These are phyloP conservation scores for Fallopia convolvulus DNA, from an alignment of 148 eudicot genomes.

Conservation along the genomic window DNA sequence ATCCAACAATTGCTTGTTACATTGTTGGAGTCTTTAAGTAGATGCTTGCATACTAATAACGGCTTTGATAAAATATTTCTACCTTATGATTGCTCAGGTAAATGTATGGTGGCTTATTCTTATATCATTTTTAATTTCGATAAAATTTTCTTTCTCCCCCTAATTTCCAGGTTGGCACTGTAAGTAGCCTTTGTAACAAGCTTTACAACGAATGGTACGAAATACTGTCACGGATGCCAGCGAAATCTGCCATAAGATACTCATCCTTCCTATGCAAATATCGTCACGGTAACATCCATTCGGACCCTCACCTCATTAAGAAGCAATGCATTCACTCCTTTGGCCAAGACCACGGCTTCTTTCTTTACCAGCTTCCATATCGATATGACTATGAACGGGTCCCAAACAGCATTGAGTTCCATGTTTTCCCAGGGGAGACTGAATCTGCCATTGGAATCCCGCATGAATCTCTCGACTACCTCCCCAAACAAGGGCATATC, in stretches of 20 bases:
- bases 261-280: background rate
- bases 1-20: too few relatives aligned
- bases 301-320: background rate
- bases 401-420: background rate
- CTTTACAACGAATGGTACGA: background rate
- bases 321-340: background rate
- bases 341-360: background rate
- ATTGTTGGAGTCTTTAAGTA: too few relatives aligned
- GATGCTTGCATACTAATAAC: too few relatives aligned
- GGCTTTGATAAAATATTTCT: too few relatives aligned
- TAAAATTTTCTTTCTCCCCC: too few relatives aligned
- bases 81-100: too few relatives aligned
- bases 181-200: background rate
- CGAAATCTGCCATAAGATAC: background rate
- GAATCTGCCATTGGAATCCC: too few relatives aligned
- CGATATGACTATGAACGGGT: too few relatives aligned
- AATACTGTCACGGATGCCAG: background rate
- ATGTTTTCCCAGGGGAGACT: background rate
- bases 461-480: background rate
- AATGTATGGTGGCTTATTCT: background rate
- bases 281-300: background rate
- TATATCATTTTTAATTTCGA: too few relatives aligned
- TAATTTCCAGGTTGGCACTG: background rate
- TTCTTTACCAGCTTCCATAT: background rate
- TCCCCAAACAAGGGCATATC: background rate